Evolutionary conservation across 805 yeast species (phyloP), one percentile per base, ranked within the genome.

Genomic region (Kuraishia piskuri): DNA sequence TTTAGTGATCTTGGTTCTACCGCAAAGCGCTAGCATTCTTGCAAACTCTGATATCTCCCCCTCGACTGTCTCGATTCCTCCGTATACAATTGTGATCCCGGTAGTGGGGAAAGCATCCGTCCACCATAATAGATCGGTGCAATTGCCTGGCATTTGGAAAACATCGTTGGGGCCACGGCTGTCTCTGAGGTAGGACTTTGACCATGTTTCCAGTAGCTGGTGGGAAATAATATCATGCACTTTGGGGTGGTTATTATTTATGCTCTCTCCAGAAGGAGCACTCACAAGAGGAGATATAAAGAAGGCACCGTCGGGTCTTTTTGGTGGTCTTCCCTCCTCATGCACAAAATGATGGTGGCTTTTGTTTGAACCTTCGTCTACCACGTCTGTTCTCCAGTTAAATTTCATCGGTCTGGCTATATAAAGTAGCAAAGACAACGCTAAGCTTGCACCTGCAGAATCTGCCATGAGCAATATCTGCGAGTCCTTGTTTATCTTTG

Each of bases 381-480:
- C 4, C 3, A 10, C 3, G 14, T 31, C 40, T 31, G 7, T 6
- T 10, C 8, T 31, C 14, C 14, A 14, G 14, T 31, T 14, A 12
- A 31, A 31, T 31, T 6, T n/a, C 40, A 31, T 56, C 0, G 78
- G 75, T n/a, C 58, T 46, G n/a, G 67, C 63, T 26, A 69, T 59
- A 56, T 71, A 73, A 20, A 73, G 63, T 50, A 76, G 52, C 51
- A 73, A 58, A 12, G 73, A 59, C 49, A 76, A 55, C 2, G 67
- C 64, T 44, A 75, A 55, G n/a, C 72, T 74, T 0, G 77, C 82
- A 1, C 84, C 83, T 3, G 70, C 61, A 0, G 82, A 76, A 52
- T 79, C 82, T 0, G 83, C 83, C 50, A 68, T 59, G 3, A 75
- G 48, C 2, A 75, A 62, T 2, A 65, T 49, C 22, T 65, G 65